Evolutionary conservation across 2,329 filamentous ascomycete genomes (phyloP), one percentile per base, ranked within the genome.

Genomic region (Beauveria sp.): DNA sequence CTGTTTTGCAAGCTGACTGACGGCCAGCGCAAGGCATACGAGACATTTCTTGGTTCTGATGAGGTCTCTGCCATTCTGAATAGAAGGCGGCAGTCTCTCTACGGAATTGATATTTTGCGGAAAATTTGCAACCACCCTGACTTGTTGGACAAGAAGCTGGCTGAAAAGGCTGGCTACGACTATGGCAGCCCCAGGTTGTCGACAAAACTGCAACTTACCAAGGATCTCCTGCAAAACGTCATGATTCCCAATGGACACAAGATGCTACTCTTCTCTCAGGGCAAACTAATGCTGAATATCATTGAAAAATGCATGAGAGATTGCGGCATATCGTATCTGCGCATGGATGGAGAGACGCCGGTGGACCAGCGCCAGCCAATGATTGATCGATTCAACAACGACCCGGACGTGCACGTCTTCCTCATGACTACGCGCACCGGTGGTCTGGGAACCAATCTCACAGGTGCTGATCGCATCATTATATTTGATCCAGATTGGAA

Each of bases 401-500:
- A 90, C 55, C 86, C 89, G 0, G 77, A 87, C 45, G 78, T 97
- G 6, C 86, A 97, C 68, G 86, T 99, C 0, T 99, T 99, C 70
- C 79, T 99, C 1, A 82, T 99, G 60, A 98, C 95, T 0, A 99
- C 96, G 0, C 96, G 96, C 71, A 96, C 97, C 20, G 95, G 95
- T 51, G 95, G 95, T 0, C 79, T 99, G 16, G 95, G 95, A 6
- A 89, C 96, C 52, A 99, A 99, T 67, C 78, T 99, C 24, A 99
- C 95, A 0, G 95, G 95, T 8, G 95, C 95, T 5, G 91, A 96
- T 71, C 86, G 95, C 40, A 93, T 99, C 65, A 96, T 99, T 70
- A 98, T 99, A 60, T 99, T 95, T 70, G 96, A 99, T 69, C 96
- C 95, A 0, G 95, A 99, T 71, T 99, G 95, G 95, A 98, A 98